Evolutionary conservation across 345 rosid genomes (phyloP), one percentile per base, ranked within the genome.

Genomic region (Carallia pectinifolia): DNA sequence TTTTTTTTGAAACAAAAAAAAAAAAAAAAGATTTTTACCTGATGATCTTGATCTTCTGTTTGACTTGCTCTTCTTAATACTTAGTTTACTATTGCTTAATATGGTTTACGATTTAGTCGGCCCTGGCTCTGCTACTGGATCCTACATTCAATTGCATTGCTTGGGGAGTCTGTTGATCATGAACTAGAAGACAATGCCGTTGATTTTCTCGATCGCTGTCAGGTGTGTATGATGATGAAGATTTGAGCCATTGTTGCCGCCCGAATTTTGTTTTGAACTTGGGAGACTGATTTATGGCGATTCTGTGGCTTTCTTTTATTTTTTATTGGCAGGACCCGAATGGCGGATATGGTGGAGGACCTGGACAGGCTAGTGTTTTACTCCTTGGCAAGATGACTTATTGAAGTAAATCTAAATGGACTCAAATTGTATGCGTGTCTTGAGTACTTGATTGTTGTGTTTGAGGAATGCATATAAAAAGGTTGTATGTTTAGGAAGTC

Each of bases 91-190:
- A 37, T 5, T 37, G 39, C 6, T 37, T 37, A 6, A 37, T 40
- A 13, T 9, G 47, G 47, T 10, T 40, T 40, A 9, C 10, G 10
- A 23, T 48, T 71, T 84, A 93, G 96, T 77, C 97, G 97, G 34
- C 96, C 98, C 27, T 93, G 98, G 97, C 83, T 91, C 73, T 93
- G 98, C 83, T 93, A 93, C 81, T 93, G 98, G 98, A 93, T 89
- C 66, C 65, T 93, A 62, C 98, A 93, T 69, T 91, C 98, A 29
- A 79, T 91, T 72, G 95, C 96, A 71, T 77, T 93, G 76, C 85
- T 93, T 69, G 92, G 89, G n/a, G 94, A 88, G 60, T 64, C 65
- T 76, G 33, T 93, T 71, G 98, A 88, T 74, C 66, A 66, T 39
- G 85, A 79, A 6, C 80, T 93, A 38, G 87, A 88, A 74, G 71